Base-by-base conservation (phyloP, 306 rosid genomes). In the Begonia peltatifolia region DNA sequence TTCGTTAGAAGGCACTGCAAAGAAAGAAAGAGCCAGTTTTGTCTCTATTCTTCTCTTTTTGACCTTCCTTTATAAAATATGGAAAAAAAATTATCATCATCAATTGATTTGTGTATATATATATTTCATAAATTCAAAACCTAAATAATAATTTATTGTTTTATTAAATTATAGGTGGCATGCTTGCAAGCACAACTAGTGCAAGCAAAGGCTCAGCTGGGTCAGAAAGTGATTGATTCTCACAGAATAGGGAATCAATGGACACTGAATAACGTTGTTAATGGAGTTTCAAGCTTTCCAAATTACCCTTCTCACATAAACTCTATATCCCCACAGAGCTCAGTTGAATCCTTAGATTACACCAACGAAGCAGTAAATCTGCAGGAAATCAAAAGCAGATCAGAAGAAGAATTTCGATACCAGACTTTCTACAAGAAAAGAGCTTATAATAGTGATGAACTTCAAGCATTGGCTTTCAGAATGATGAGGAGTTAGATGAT, bases 261-360 rank as follows among this genome's bases (percentile, higher is more conserved):
- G 87, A 51, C 35, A 50, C 79, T 66, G 57, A 67, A 49, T 51
- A 61, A 38, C 60, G 49, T 57, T 54, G 64, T 47, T 66, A 48
- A 59, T 30, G 75, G 67, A 63, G 63, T 70, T 36, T 12, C 68
- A 30, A 71, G 41, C 58, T 72, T 71, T 50, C 69, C 79, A 50
- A 68, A 35, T 53, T 59, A 47, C 9, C 42, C 72, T 63, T 63
- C 57, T 53, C 57, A 85, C 52, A 76, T 61, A 79, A 83, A 83
- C 41, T 74, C 82, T 44, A 68, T 85, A 51, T 85, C 95, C 46
- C 99, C 96, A 44, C 96, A 81, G 63, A 83, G 96, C 68, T 92
- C 93, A 2, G 74, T 79, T 15, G 96, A 86, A 43, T 83, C 92
- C 11, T 53, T 77, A 47, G 85, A 86, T 51, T 80, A 72, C 35